Evolutionary conservation across 140 eudicot species (phyloP), one percentile per base, ranked within the genome.

Genomic region (Ambrosia hybrid): DNA sequence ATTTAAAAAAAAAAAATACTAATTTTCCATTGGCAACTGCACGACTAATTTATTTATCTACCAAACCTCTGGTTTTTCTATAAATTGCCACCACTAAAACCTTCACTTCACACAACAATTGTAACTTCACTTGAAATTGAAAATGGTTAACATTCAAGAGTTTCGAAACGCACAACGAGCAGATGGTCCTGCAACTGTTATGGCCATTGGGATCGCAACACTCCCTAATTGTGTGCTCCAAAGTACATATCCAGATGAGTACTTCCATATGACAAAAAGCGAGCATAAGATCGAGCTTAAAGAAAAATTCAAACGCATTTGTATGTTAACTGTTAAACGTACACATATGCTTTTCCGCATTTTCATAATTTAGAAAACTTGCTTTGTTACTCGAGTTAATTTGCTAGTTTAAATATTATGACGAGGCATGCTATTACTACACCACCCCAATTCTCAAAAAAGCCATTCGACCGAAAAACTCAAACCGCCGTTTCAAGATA

Each of bases 171-270:
- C 79, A 9, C 79, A 76, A 60, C 62, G 79, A 11, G 77, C 80
- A 4, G 64, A 77, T 68, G 86, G 86, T 9, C 86, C 86, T 6
- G 86, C 86, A 0, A 77, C 83, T 1, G 66, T 82, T 33, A 12
- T 82, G 83, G 86, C 86, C 48, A 82, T 82, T 6, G 81, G 83
- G n/a, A 82, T 81, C 9, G 83, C 81, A 0, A 78, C 81, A 0
- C 83, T 83, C 4, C 55, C 72, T 26, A 82, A 78, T 30, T 73
- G 78, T 3, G 68, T 78, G 3, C 39, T 57, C 15, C 83, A 74
- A 51, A 78, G 75, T 68, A 58, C 74, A 0, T 82, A 78, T 67
- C 81, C 83, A 0, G 86, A 82, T 82, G 75, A 68, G 56, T 78
- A 74, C 8, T 84, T 84, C 12, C 79, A 83, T 17, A 4, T 74